Conservation (phyloP, 495 filamentous ascomycete genomes). For the Bombardia bombarda region DNA sequence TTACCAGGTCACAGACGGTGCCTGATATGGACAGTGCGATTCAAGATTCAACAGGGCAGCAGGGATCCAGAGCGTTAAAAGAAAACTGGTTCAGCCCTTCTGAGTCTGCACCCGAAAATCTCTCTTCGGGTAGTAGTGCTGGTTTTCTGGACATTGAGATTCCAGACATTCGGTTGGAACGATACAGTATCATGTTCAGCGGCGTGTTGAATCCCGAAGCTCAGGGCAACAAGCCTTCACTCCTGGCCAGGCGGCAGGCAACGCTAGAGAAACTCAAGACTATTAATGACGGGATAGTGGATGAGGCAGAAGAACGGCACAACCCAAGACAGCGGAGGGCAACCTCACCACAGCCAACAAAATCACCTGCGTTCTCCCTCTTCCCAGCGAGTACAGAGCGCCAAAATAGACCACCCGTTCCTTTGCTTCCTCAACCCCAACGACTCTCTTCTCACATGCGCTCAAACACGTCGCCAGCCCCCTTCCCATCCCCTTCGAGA, state of each 20-base stretch:
- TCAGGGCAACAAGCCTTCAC: slow-evolving; percentile 28
- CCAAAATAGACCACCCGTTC: slow-evolving; percentile 17
- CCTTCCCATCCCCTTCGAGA: slow-evolving; percentile 35
- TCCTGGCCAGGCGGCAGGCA: slow-evolving; percentile 61
- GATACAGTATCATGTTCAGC: slow-evolving; percentile 93
- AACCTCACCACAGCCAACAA: slow-evolving; percentile 51
- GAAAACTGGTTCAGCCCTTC: slow-evolving; percentile 3
- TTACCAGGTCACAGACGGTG: slow-evolving; percentile 30
- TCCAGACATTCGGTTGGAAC: slow-evolving; percentile 69
- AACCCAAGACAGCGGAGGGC: slow-evolving; percentile 34
- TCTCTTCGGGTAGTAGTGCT: slow-evolving; percentile 7
- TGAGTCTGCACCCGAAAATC: slow-evolving; percentile 5
- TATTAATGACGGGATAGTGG: slow-evolving; percentile 34
- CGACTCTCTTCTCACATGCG: slow-evolving; percentile 38
- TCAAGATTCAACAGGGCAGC: slow-evolving; percentile 8
- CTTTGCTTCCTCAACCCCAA: too few species aligned
- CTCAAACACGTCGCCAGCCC: slow-evolving; percentile 52
- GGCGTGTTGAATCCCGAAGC: slow-evolving; percentile 49
- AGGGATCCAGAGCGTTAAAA: neutral
- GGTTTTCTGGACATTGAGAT: slow-evolving; percentile 65
- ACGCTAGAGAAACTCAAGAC: slow-evolving; percentile 56
- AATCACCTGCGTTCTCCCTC: slow-evolving; percentile 54
- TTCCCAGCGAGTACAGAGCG: slow-evolving; percentile 50
- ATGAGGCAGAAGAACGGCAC: slow-evolving; percentile 24
- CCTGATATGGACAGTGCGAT: slow-evolving; percentile 11